Evolutionary conservation across 75 land plant species (phyloP).

Genomic region (Cunninghamia lanceolata): DNA sequence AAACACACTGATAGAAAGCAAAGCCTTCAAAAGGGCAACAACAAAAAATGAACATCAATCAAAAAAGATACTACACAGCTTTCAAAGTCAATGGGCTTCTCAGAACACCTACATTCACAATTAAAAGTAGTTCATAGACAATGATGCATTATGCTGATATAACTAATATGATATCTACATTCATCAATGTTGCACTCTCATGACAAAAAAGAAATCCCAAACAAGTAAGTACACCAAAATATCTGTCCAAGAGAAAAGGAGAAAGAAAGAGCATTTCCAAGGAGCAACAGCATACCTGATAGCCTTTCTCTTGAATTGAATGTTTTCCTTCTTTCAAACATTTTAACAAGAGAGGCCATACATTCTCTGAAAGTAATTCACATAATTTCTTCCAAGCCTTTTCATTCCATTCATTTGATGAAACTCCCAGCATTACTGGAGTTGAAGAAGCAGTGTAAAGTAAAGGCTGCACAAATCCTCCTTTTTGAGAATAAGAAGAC

Average conservation of each 20-base stretch:
- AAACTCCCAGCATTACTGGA: background rate
- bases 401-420: constrained; percentile 11
- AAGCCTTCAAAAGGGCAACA: background rate
- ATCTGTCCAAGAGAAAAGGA: background rate
- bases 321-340: constrained; percentile 51
- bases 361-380: constrained; percentile 28
- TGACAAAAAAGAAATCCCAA: background rate
- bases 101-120: background rate
- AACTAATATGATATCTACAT: background rate
- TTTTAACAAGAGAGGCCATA: constrained; percentile 49
- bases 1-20: background rate
- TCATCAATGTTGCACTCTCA: background rate
- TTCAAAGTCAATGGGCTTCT: background rate
- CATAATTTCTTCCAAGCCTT: constrained; percentile 32
- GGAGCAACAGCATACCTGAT: constrained; percentile 36
- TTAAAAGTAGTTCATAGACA: background rate
- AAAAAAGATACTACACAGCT: background rate
- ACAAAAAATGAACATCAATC: background rate
- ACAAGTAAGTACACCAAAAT: background rate
- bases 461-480: constrained; percentile 53
- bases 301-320: constrained; percentile 31
- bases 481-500: constrained; percentile 26
- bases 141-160: background rate
- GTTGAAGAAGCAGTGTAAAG: constrained; percentile 12
- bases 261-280: background rate